Evolutionary conservation across 1,284 basidiomycete species (phyloP), one percentile per base, ranked within the genome.

Genomic region (Malassezia vespertilionis): DNA sequence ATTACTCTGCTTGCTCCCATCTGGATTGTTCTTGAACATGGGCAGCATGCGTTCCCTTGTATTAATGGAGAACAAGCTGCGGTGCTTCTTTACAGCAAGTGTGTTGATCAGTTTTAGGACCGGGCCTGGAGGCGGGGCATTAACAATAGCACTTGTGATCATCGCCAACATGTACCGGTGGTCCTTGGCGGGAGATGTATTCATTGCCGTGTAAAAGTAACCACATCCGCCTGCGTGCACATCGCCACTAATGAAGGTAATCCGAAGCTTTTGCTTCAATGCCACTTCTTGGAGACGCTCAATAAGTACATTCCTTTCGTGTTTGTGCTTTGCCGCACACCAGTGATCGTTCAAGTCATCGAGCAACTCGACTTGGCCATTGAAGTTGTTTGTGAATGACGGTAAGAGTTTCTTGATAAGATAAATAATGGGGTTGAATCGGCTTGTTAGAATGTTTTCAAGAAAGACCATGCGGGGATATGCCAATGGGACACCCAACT

Each of bases 281-380:
- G 57, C 54, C 4, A 70, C 23, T 41, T 63, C 56, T 41, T 70
- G 65, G 3, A 60, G 54, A 1, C 82, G 78, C 52, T 83, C 77
- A 27, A 97, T 79, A 14, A 96, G 76, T 80, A 80, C 82, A 70
- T 96, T 96, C 41, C 91, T 81, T 71, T 96, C 91, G 72, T 78
- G 76, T 81, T 93, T 76, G 60, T 76, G 75, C 3, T 58, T 18
- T 11, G 28, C 23, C 12, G 41, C 41, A 41, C 39, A 40, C 69
- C 93, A 76, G 74, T 95, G 89, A 72, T 96, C 89, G 43, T 93
- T 58, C 14, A 72, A 44, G 36, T 72, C 71, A 37, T 72, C 71
- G 10, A 71, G 58, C 10, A 71, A 52, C 41, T 71, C 69, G 9
- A 65, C 69, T 26, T 68, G 57, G 22, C 65, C 69, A 45, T 71